Base-by-base conservation (phyloP, 2,329 filamentous ascomycete species). In the Metarhizium humberi region DNA sequence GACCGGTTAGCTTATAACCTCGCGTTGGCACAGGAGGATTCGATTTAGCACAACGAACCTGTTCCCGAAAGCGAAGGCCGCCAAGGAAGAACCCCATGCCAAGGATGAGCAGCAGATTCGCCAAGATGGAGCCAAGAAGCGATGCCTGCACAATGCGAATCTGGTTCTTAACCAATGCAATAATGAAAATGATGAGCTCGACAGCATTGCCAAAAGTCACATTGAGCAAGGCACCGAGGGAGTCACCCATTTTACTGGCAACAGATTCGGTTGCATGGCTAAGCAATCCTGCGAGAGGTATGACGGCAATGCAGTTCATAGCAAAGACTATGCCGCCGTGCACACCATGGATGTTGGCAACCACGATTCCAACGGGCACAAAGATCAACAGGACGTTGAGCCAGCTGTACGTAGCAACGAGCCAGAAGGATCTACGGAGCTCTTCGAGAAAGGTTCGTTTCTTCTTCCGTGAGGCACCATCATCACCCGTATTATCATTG, bases 91-190 rank as follows among this genome's bases (percentile, higher is more conserved):
- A 96, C 56, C 86, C 85, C 90, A 96, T 96, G 65, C 92, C 92
- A 62, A 96, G 74, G 66, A 95, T 95, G 58, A 96, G 79, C 29
- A 96, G 78, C 55, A 96, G 73, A 66, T 96, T 96, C 60, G 91
- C 87, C 60, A 96, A 75, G 63, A 96, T 95, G 2, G 90, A 95
- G 46, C 92, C 92, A 34, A 96, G 78, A 52, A 96, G 75, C 0
- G 92, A 95, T 14, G 92, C 90, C 71, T 96, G 92, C 29, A 96
- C 92, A 62, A 96, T 92, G 57, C 88, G 85, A 58, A 96, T 94
- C 75, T 96, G 84, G 70, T 90, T 77, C 78, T 57, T 57, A 7
- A 57, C 56, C 47, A 57, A 20, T 30, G 56, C 56, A 11, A 57
- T 57, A 47, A 57, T 57, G 32, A 89, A 90, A 60, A 91, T 89